These are phyloP conservation scores for Lentinula boryana DNA, from an alignment of 768 basidiomycete genomes.

Conservation along the genomic window DNA sequence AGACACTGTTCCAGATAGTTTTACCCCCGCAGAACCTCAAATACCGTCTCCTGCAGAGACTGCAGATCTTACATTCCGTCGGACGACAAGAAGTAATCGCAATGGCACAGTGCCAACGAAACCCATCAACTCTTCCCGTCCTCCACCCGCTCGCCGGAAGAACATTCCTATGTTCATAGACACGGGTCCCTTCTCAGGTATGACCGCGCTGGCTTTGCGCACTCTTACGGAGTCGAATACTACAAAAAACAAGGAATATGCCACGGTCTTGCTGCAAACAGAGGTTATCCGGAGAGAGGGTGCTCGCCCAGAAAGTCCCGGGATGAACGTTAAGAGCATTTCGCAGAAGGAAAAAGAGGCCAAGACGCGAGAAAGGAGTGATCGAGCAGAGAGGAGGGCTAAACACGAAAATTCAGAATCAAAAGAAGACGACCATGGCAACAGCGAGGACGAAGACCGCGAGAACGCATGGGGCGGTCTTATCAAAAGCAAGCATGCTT, in stretches of 20 bases:
- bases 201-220: slow-evolving; percentile 65
- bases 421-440: slow-evolving; percentile 19
- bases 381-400: slow-evolving; percentile 59
- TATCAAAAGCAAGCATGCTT: slow-evolving; percentile 33
- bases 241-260: slow-evolving; percentile 60
- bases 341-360: slow-evolving; percentile 65
- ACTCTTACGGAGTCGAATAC: slow-evolving; percentile 72
- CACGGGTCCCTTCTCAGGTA: slow-evolving; percentile 48
- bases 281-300: slow-evolving; percentile 69
- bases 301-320: slow-evolving; percentile 69
- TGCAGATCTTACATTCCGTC: slow-evolving; percentile 2
- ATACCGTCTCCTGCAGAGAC: background rate
- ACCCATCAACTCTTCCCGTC: background rate
- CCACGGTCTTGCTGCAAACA: slow-evolving; percentile 56
- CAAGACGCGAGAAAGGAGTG: slow-evolving; percentile 42
- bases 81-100: slow-evolving; percentile 3
- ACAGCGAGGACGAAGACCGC: slow-evolving; percentile 10
- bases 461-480: slow-evolving; percentile 4
- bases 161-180: slow-evolving; percentile 15
- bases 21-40: background rate
- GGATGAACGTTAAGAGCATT: slow-evolving; percentile 65
- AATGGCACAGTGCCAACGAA: background rate
- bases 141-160: background rate
- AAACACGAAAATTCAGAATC: slow-evolving; percentile 31
- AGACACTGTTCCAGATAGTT: background rate